Base-by-base conservation (phyloP, 2,329 filamentous ascomycete genomes). In the Aspergillus hortae region DNA sequence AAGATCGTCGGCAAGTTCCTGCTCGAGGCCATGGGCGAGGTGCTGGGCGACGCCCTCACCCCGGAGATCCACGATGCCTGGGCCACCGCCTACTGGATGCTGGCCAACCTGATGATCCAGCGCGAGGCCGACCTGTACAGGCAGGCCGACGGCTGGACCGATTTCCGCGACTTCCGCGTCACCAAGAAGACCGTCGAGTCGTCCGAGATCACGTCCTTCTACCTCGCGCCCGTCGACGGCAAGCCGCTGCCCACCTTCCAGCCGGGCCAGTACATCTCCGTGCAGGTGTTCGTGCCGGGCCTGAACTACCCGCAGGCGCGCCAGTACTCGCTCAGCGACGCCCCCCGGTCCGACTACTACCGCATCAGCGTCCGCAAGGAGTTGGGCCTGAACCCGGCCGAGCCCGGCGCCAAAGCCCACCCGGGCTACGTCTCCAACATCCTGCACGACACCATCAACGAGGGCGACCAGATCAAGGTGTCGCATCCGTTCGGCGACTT, bases 331-430 rank as follows among this genome's bases (percentile, higher is more conserved):
- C 77, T 91, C 55, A 87, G 82, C 61, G 86, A 89, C 57, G 77
- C 81, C 46, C 86, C 84, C 2, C 74, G 75, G 2, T 71, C 78
- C 7, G 77, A 82, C 46, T 80, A 84, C 69, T 88, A 88, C 69
- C 82, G 88, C 27, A 85, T 90, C 70, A 87, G 80, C 46, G 79
- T 91, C 51, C 89, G 89, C 77, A 81, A 78, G 53, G 86, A 90
- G 62, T 67, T 73, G 2, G 85, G 83, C 4, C 63, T 82, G 12
- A 72, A 77, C 44, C 45, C 72, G 44, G 66, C 73, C 2, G 71
- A 79, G n/a, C 70, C 76, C 1, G 46, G 69, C 43, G 74, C 77
- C 17, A 70, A 74, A 57, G 69, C 77, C 17, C 77, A 83, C 60
- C 80, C 83, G 0, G 87, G 88, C 23, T 79, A 84, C 54, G 79